Percentiles rank a stretch among this genome's conserved stretches.
These are phyloP conservation scores for Aspergillus novofumigatus DNA, from an alignment of 2,329 filamentous ascomycete species.

Conservation along the genomic window DNA sequence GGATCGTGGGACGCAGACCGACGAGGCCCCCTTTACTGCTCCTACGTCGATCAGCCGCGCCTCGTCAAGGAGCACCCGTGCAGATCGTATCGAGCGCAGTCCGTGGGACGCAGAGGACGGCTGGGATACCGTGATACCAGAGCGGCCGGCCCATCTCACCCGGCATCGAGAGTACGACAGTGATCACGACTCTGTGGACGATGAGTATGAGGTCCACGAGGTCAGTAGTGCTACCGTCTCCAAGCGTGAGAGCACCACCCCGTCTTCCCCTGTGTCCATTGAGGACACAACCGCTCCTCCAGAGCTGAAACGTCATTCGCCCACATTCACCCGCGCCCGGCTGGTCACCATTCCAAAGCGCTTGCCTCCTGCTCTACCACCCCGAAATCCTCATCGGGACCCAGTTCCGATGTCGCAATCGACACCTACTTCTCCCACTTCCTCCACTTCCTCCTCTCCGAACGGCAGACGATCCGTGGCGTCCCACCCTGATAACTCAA, in stretches of 20 bases:
- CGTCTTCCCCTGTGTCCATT: slow-evolving; percentile 14
- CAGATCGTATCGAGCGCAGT: slow-evolving; percentile 11
- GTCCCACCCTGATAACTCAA: slow-evolving; percentile 20
- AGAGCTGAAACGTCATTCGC: slow-evolving; percentile 58
- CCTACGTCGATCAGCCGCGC: slow-evolving; percentile 31
- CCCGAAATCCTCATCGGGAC: slow-evolving; percentile 59
- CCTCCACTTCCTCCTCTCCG: slow-evolving; percentile 21
- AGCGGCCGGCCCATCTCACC: slow-evolving; percentile 8
- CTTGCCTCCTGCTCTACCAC: slow-evolving; percentile 68
- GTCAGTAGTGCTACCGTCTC: slow-evolving; percentile 53
- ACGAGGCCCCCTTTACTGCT: slow-evolving; percentile 42
- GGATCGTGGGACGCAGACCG: slow-evolving; percentile 66
- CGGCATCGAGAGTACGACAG: slow-evolving; percentile 7
- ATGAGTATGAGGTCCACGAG: slow-evolving; percentile 36
- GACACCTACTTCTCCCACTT: slow-evolving; percentile 20
- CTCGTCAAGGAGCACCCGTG: slow-evolving; percentile 30
- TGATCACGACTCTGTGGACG: slow-evolving; percentile 18
- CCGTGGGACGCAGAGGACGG: slow-evolving; percentile 22
- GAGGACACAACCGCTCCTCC: slow-evolving; percentile 50
- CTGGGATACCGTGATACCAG: slow-evolving; percentile 25
- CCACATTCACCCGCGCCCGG: slow-evolving; percentile 69
- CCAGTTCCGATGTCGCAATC: slow-evolving; percentile 16
- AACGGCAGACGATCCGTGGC: slow-evolving; percentile 18
- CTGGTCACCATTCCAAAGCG: slow-evolving; percentile 83
- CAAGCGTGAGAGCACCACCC: slow-evolving; percentile 40